Conservation (phyloP, 176 grass and related monocot species). For the Thalia dealbata region DNA sequence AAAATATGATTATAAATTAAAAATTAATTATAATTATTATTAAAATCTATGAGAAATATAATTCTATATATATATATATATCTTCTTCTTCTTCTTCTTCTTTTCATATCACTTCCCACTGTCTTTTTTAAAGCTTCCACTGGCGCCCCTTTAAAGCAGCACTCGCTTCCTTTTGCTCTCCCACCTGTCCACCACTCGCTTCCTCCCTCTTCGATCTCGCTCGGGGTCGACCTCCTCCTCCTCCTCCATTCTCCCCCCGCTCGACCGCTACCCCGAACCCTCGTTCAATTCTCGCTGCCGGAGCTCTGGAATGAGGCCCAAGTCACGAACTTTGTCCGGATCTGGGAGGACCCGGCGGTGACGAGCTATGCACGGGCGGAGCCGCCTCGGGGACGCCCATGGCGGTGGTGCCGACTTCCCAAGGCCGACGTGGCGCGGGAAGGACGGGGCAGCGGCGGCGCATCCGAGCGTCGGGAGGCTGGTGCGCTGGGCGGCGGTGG, state of each 20-base stretch:
- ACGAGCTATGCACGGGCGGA: slow-evolving; percentile 14
- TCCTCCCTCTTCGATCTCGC: neutral
- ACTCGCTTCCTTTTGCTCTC: too few species aligned
- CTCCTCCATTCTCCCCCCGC: neutral
- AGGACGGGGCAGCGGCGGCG: neutral
- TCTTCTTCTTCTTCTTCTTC: too few species aligned
- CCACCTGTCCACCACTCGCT: neutral
- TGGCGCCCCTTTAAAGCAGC: slow-evolving; percentile 2
- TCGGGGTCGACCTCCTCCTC: neutral
- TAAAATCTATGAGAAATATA: too few species aligned
- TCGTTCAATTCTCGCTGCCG: neutral
- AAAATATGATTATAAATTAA: too few species aligned
- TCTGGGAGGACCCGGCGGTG: neutral
- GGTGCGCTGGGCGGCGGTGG: neutral
- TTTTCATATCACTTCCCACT: too few species aligned
- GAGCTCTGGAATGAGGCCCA: neutral
- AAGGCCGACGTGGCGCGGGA: slow-evolving; percentile 22
- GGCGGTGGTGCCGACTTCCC: slow-evolving; percentile 5
- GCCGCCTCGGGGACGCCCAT: slow-evolving; percentile 9
- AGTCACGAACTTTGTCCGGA: neutral
- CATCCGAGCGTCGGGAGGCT: neutral
- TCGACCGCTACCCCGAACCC: too few species aligned
- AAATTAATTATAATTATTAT: too few species aligned
- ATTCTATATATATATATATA: too few species aligned
- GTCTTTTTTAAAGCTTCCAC: neutral